These are phyloP conservation scores for Helicostylum pulchrum DNA, from an alignment of 192 early-diverging fungal species.

Conservation along the genomic window DNA sequence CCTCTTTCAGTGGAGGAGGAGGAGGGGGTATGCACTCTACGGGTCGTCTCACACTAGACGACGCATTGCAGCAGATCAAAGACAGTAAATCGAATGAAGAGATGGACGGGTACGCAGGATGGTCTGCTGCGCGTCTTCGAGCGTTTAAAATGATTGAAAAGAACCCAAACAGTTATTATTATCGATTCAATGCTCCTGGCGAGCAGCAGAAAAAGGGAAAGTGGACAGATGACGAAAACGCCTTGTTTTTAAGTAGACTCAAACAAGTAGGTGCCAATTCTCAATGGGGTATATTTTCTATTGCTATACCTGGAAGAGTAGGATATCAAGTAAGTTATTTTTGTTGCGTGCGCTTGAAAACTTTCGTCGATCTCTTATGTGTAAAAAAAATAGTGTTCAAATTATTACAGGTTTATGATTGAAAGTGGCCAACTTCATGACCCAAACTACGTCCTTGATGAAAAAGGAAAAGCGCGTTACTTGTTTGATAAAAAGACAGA, in stretches of 20 bases:
- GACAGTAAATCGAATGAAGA: constrained; percentile 63
- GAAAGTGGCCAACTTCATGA: constrained; percentile 86
- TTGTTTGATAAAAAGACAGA: constrained; percentile 83
- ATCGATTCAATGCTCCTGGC: constrained; percentile 96
- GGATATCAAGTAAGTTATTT: constrained; percentile 89
- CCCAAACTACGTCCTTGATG: constrained; percentile 86
- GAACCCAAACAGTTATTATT: constrained; percentile 96
- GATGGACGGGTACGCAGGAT: constrained; percentile 87
- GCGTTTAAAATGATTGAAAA: constrained; percentile 90
- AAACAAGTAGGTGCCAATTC: constrained; percentile 86
- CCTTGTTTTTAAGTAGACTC: constrained; percentile 77
- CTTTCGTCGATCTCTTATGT: no score
- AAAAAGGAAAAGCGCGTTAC: constrained; percentile 86
- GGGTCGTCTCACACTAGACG: constrained; percentile 76
- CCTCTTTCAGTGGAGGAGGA: not conserved
- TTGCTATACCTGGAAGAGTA: constrained; percentile 90
- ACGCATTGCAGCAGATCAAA: constrained; percentile 82
- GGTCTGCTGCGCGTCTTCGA: constrained; percentile 88
- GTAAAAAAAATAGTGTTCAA: constrained; percentile 75
- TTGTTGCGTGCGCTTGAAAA: no score
- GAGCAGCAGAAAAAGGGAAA: constrained; percentile 89
- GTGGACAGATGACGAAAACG: constrained; percentile 87
- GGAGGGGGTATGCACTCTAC: constrained; percentile 56
- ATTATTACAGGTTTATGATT: constrained; percentile 91
- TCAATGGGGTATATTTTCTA: constrained; percentile 97